Evolutionary conservation across 2,329 filamentous ascomycete species (phyloP).

Genomic region (Dichotomopilus funicola): DNA sequence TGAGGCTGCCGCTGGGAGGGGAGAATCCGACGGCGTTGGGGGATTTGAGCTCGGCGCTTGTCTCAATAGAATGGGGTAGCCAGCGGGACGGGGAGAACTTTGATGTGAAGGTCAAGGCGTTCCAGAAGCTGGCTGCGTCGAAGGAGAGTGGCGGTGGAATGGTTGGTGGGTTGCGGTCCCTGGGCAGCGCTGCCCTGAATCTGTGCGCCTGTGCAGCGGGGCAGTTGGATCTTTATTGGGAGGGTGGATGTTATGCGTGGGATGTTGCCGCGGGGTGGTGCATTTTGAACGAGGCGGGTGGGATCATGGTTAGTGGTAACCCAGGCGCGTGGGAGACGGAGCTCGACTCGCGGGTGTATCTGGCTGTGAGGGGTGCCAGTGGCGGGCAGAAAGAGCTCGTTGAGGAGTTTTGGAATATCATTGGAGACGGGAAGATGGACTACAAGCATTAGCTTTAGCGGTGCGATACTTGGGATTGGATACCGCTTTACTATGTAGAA

Average conservation of each 20-base stretch:
- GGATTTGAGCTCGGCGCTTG: slow-evolving; percentile 55
- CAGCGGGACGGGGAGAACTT: slow-evolving; percentile 65
- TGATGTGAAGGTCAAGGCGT: slow-evolving; percentile 60
- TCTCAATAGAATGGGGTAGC: slow-evolving; percentile 69
- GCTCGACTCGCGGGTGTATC: slow-evolving; percentile 54
- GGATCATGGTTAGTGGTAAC: slow-evolving; percentile 65
- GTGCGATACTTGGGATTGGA: no score
- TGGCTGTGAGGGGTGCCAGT: slow-evolving; percentile 56
- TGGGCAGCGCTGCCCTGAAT: slow-evolving; percentile 71
- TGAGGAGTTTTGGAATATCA: slow-evolving; percentile 57
- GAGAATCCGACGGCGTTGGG: slow-evolving; percentile 46
- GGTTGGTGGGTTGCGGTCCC: slow-evolving; percentile 65
- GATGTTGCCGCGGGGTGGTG: slow-evolving; percentile 79
- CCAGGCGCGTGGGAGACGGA: slow-evolving; percentile 62
- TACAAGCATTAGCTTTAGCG: slow-evolving; percentile 27
- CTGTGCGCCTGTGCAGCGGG: slow-evolving; percentile 66
- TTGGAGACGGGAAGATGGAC: slow-evolving; percentile 49
- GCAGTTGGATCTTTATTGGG: slow-evolving; percentile 70
- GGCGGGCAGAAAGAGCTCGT: slow-evolving; percentile 55
- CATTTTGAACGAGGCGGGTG: slow-evolving; percentile 67
- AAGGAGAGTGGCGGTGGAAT: slow-evolving; percentile 62
- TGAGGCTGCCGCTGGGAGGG: slow-evolving; percentile 34
- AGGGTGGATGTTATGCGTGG: slow-evolving; percentile 80
- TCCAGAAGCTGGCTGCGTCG: slow-evolving; percentile 51
- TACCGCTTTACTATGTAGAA: no score